Evolutionary conservation across 106 monocot genomes (phyloP).

Genomic region (Allium fistulosum): DNA sequence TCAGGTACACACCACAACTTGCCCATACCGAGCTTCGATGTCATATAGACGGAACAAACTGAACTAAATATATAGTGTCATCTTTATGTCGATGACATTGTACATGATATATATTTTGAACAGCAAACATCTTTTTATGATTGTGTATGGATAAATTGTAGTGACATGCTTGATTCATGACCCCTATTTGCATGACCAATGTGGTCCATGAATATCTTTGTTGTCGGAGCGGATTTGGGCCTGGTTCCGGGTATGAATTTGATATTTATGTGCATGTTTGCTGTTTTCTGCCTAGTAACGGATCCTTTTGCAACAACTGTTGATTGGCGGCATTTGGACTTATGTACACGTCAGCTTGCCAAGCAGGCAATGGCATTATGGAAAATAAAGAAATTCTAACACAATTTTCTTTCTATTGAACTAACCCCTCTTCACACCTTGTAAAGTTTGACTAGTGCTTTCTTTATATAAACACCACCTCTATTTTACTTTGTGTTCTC

Average conservation of each 20-base stretch:
- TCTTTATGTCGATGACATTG: background rate
- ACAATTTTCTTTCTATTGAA: background rate
- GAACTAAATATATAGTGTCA: background rate
- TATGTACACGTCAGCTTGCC: conserved; percentile 7
- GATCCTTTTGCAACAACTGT: background rate
- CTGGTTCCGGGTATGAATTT: background rate
- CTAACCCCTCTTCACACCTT: background rate
- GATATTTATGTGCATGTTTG: background rate
- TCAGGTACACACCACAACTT: conserved; percentile 7
- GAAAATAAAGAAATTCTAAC: background rate
- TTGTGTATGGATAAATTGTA: background rate
- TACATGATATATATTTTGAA: background rate
- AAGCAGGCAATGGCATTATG: background rate
- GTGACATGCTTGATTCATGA: conserved; percentile 5
- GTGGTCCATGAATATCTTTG: conserved; percentile 1
- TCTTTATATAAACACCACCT: background rate
- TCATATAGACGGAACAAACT: background rate
- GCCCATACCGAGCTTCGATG: background rate
- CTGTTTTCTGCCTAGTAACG: background rate
- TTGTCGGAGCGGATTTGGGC: background rate
- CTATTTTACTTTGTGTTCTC: background rate
- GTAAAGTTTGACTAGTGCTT: conserved; percentile 2
- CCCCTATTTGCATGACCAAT: conserved; percentile 1
- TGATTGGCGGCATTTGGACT: background rate
- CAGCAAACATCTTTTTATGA: background rate